Base-by-base conservation (phyloP, 805 yeast genomes). In the Suhomyces sp. region DNA sequence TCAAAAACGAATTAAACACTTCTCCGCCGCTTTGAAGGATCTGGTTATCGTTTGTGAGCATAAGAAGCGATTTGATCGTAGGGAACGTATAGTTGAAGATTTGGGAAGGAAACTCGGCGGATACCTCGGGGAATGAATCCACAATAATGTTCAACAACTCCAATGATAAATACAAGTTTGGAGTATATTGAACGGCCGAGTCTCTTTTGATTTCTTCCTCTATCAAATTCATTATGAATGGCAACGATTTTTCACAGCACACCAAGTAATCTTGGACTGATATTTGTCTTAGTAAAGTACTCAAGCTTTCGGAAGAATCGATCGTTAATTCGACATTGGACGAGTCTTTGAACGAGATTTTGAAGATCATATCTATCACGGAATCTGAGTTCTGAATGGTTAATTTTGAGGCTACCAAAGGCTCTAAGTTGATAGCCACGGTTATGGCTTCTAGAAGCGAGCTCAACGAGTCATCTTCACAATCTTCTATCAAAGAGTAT, bases 391-490 rank as follows among this genome's bases (percentile, higher is more conserved):
- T 13, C 19, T 22, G 21, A 6, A 62, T 41, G 6, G 47, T 29
- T 1, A 54, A 53, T 6, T 53, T 58, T 5, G 68, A 57, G 6
- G 77, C 73, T 21, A 50, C 50, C 2, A 27, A 27, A 8, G 64
- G 65, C 51, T 68, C 65, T 17, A 73, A 60, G 46, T 76, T 73
- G 39, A 87, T 78, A 1, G 84, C 80, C 2, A 78, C 75, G 1
- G 84, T 75, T n/a, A 88, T 66, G 0, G 87, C 79, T 63, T 91
- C 97, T 10, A 88, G 76, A 41, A 92, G 67, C 45, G 87, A 76
- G 1, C 91, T 81, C 33, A 87, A 83, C 0, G 96, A 80, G 60
- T 92, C 98, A 44, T 89, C 97, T 44, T 84, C 87, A 0, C 94
- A 80, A 1, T 82, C 86, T 1, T 77, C 79, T 3, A 79, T 62